Evolutionary conservation across 1,139 yeast genomes (phyloP).

Genomic region (Geotrichum australiense): DNA sequence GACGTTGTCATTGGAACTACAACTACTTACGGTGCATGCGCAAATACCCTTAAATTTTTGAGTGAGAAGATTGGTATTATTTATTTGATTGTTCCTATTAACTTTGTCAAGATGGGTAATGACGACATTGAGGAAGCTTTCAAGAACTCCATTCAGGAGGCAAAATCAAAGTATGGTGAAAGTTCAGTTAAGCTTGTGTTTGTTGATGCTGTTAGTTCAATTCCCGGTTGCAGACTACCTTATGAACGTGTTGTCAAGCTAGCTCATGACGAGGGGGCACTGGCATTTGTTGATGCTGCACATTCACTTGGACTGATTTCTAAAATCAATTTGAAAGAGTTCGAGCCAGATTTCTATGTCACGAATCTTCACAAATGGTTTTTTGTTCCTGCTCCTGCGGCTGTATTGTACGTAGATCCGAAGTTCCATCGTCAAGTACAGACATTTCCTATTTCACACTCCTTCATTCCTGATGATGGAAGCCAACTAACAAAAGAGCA

Average conservation of each 20-base stretch:
- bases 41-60: conserved; percentile 47
- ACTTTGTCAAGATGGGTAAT: conserved; percentile 44
- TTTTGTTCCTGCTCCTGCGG: conserved; percentile 52
- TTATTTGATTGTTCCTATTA: conserved; percentile 40
- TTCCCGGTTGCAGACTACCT: conserved; percentile 60
- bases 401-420: conserved; percentile 52
- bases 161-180: conserved; percentile 16
- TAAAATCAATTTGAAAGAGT: conserved; percentile 37
- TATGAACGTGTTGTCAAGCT: conserved; percentile 44
- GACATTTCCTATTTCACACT: conserved; percentile 49
- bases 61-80: conserved; percentile 40
- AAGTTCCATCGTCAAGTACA: conserved; percentile 47
- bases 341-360: conserved; percentile 55
- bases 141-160: conserved; percentile 31
- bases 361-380: conserved; percentile 70
- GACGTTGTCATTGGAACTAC: conserved; percentile 48
- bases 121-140: conserved; percentile 42
- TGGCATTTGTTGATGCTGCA: conserved; percentile 66
- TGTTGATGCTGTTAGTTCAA: conserved; percentile 56
- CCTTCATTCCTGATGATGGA: conserved; percentile 19
- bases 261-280: conserved; percentile 43
- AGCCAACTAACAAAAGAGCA: conserved; percentile 9
- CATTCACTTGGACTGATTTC: conserved; percentile 57
- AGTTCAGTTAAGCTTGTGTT: conserved; percentile 39
- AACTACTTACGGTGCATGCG: conserved; percentile 55